Evolutionary conservation across 1,139 yeast genomes (phyloP), one percentile per base, ranked within the genome.

Genomic region (Hansenula sp.): DNA sequence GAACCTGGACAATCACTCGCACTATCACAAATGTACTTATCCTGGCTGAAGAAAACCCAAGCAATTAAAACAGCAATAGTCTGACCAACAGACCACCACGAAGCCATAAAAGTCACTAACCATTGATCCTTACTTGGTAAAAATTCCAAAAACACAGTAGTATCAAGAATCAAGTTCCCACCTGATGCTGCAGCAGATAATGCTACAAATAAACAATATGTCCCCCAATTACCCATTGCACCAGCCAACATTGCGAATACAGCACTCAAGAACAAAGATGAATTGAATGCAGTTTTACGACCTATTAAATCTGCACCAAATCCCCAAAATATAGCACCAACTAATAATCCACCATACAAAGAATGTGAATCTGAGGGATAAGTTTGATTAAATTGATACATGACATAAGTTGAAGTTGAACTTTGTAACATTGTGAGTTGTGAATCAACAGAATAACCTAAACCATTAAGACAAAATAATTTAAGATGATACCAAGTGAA

Each of bases 401-500:
- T 61, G 20, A 69, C 69, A 37, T 63, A 65, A 2, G 64, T 59
- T 28, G 61, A 65, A 17, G 72, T 75, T 2, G 75, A 62, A 11
- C 71, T 60, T 46, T 72, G 77, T 40, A 73, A 55, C 54, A 66
- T 64, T 30, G 69, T 71, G 48, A 79, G 62, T 54, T 77, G 78
- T 16, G 82, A 75, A 55, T 79, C 85, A 22, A 76, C 79, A 6
- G 80, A 74, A 52, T 79, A 79, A 14, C 86, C 86, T 71, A 77
- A 71, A 16, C 85, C 85, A 44, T 75, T 75, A 26, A 76, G 56
- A 50, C 56, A 65, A 52, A 74, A 67, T 32, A 71, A 57, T 46
- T 70, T 68, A 36, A 64, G 55, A 45, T 73, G 77, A 50, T 68
- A 69, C 66, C 69, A 61, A 4, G 78, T 73, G 56, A 73, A 70